Percentiles rank a stretch among this genome's conserved stretches.
These are phyloP conservation scores for Holtermannia corniformis DNA, from an alignment of 768 basidiomycete genomes.

Conservation along the genomic window DNA sequence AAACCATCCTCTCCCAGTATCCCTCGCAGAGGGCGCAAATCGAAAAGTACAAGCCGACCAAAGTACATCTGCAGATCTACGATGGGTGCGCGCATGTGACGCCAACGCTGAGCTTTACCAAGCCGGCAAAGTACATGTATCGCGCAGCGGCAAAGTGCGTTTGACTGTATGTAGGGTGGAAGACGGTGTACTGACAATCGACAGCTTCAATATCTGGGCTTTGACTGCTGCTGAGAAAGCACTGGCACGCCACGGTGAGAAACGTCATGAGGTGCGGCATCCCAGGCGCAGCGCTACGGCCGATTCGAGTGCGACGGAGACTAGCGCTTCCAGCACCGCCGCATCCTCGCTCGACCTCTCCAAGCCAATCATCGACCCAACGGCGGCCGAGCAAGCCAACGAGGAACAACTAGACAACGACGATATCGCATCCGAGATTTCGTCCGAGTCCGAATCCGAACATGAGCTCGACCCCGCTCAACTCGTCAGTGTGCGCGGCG, in stretches of 20 bases:
- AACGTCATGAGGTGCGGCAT: slow-evolving; percentile 6
- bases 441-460: slow-evolving; percentile 8
- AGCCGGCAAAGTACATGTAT: slow-evolving; percentile 33
- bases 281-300: background rate
- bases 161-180: background rate
- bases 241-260: slow-evolving; percentile 9
- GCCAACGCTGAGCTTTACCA: slow-evolving; percentile 29
- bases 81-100: slow-evolving; percentile 38
- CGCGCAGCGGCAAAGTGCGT: slow-evolving; percentile 33
- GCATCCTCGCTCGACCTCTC: slow-evolving; percentile 23
- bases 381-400: slow-evolving; percentile 22
- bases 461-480: slow-evolving; percentile 5
- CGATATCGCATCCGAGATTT: slow-evolving; percentile 31
- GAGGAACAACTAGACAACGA: slow-evolving; percentile 14
- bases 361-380: slow-evolving; percentile 23
- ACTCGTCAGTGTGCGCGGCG: slow-evolving; percentile 20
- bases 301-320: background rate
- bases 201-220: slow-evolving; percentile 39
- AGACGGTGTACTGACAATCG: slow-evolving; percentile 3
- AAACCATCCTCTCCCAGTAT: slow-evolving; percentile 20
- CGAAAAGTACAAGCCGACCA: slow-evolving; percentile 33
- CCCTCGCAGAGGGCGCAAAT: slow-evolving; percentile 29
- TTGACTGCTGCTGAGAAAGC: slow-evolving; percentile 32
- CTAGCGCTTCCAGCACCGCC: background rate
- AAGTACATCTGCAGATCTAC: slow-evolving; percentile 38